Evolutionary conservation across 805 yeast species (phyloP).

Genomic region (Candida cerambycidarum): DNA sequence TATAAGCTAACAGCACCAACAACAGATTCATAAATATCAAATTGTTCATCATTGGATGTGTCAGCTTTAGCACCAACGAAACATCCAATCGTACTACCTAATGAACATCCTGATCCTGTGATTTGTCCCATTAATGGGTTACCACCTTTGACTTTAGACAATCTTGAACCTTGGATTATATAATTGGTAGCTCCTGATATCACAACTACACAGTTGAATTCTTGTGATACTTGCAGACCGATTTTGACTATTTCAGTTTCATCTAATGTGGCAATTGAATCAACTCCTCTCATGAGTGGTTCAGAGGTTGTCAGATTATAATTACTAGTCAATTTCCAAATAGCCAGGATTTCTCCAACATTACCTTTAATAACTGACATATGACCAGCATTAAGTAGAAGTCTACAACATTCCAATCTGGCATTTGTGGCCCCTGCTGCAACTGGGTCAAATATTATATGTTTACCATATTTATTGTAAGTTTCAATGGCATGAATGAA

Average conservation of each 20-base stretch:
- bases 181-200: conserved; percentile 57
- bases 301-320: conserved; percentile 14
- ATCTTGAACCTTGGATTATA: conserved; percentile 22
- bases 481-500: conserved; percentile 53
- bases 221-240: conserved; percentile 50
- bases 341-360: conserved; percentile 77
- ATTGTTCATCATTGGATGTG: conserved; percentile 11
- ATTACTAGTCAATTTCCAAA: conserved; percentile 32
- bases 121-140: conserved; percentile 60
- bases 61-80: conserved; percentile 47
- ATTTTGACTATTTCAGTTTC: conserved; percentile 33
- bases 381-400: conserved; percentile 56
- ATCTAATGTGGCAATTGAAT: conserved; percentile 35
- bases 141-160: conserved; percentile 52
- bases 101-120: conserved; percentile 83
- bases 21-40: conserved; percentile 45
- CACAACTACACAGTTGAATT: conserved; percentile 60
- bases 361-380: conserved; percentile 79
- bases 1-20: conserved; percentile 56
- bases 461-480: conserved; percentile 57
- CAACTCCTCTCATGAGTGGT: conserved; percentile 71
- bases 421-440: conserved; percentile 80
- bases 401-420: conserved; percentile 49
- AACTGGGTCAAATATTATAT: conserved; percentile 87
- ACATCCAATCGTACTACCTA: conserved; percentile 71